Conservation (phyloP, 805 yeast genomes). For the Starmerella vitae region DNA sequence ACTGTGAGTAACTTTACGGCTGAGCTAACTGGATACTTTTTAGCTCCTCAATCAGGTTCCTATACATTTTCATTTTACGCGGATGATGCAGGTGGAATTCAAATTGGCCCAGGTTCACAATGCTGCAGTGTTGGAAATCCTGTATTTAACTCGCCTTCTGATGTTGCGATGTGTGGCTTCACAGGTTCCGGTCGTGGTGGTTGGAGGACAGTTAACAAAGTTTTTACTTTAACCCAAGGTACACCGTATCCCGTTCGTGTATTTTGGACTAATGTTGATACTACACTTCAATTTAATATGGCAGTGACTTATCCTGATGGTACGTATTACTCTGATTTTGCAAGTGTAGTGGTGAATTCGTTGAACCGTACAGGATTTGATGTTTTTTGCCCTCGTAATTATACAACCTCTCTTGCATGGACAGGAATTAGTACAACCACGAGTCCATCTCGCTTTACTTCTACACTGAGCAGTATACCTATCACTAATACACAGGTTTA, state of each 20-base stretch:
- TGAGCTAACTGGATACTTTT: background rate
- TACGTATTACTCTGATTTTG: background rate
- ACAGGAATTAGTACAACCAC: conserved; percentile 1
- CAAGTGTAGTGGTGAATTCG: background rate
- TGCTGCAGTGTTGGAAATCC: background rate
- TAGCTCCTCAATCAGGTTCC: background rate
- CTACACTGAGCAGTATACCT: conserved; percentile 2
- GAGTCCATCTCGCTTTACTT: background rate
- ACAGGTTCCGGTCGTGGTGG: background rate
- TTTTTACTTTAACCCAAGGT: background rate
- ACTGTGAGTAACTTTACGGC: background rate
- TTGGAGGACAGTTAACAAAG: background rate
- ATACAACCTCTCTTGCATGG: conserved; percentile 1
- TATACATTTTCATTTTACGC: background rate
- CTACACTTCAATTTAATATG: background rate
- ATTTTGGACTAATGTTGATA: background rate
- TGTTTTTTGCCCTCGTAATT: background rate
- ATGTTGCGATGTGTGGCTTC: background rate
- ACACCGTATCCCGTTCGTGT: background rate
- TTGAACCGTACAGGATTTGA: background rate
- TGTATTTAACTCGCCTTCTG: background rate
- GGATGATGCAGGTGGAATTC: background rate
- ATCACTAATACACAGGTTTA: conserved; percentile 3
- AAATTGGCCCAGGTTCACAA: background rate
- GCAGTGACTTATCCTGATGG: background rate